phyloP scores from a whole-genome alignment of 1,139 yeast genomes.

The Cylindricascospora bacillispora region DNA sequence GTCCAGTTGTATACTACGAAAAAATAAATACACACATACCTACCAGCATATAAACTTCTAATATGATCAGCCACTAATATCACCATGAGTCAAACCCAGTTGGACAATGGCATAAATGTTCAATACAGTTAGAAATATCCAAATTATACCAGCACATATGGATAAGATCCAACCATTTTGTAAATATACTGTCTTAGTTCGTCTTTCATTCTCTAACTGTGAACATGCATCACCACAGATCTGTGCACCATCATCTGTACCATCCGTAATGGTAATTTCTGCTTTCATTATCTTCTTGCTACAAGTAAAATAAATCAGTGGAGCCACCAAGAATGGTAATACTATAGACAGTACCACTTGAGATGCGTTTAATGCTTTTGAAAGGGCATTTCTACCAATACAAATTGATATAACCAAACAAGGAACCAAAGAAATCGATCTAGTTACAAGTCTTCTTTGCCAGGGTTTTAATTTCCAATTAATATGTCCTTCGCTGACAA shows the following conservation, averaged over 20 bases:
- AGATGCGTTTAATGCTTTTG: conserved; percentile 55
- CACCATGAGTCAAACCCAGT: conserved; percentile 21
- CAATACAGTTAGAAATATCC: conserved; percentile 54
- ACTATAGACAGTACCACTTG: conserved; percentile 65
- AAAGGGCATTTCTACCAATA: conserved; percentile 54
- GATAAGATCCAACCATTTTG: conserved; percentile 51
- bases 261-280: conserved; percentile 22
- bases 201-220: conserved; percentile 7
- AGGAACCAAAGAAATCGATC: conserved; percentile 62
- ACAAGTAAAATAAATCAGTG: conserved; percentile 64
- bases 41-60: too few relatives aligned
- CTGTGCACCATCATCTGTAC: conserved; percentile 11
- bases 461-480: conserved; percentile 68
- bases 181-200: conserved; percentile 33
- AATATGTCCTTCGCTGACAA: conserved; percentile 72
- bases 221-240: conserved; percentile 3
- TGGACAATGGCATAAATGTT: conserved; percentile 62
- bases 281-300: conserved; percentile 49
- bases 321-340: conserved; percentile 65
- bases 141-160: conserved; percentile 33
- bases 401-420: conserved; percentile 42
- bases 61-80: conserved; percentile 6
- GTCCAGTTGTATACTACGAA: too few relatives aligned
- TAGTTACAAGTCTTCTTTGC: conserved; percentile 59
- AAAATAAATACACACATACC: too few relatives aligned